Base-by-base conservation (phyloP, 805 yeast species). In the Cyberlindnera sargentensis region DNA sequence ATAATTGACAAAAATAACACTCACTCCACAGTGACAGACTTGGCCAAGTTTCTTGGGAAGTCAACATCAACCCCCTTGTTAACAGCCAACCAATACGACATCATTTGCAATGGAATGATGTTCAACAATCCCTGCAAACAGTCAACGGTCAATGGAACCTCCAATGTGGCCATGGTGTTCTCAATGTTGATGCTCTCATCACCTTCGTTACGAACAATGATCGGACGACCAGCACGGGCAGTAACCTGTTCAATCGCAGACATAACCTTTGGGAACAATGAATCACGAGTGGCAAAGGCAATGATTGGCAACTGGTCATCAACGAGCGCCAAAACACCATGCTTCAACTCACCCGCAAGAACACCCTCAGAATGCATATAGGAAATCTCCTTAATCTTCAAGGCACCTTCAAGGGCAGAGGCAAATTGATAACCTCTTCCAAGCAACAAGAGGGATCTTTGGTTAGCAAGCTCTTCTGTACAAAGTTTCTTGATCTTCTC, bases 321-420 rank as follows among this genome's bases (percentile, higher is more conserved):
- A 47, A 93, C 97, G 47, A 93, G 75, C 6, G 99, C 99, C 59
- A 93, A 77, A 30, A 88, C 96, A 69, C 99, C 99, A 63, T 93
- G 99, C 67, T 93, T 93, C 68, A 93, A 80, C 70, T 93, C 99
- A 65, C 99, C 99, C 24, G 99, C 99, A 52, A 93, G 80, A 42
- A 93, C 96, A 72, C 99, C 99, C 71, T 93, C 99, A 23, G 97
- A 88, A 66, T 93, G 99, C 88, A 93, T 93, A 66, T 93, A 93
- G 3, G 98, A 91, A 50, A 93, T 93, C 68, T 93, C 99, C 71
- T 93, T 93, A 64, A 93, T 91, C 71, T 93, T 93, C 60, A 93
- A 78, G 9, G 99, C 99, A 63, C 99, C 99, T 70, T 93, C 99
- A 58, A 93, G 75, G 25, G 99, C 98, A 50, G 96, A 82, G 10